Evolutionary conservation across 208 protist genomes (phyloP), one percentile per base, ranked within the genome.

Genomic region (Trypanosoma platydactyli): DNA sequence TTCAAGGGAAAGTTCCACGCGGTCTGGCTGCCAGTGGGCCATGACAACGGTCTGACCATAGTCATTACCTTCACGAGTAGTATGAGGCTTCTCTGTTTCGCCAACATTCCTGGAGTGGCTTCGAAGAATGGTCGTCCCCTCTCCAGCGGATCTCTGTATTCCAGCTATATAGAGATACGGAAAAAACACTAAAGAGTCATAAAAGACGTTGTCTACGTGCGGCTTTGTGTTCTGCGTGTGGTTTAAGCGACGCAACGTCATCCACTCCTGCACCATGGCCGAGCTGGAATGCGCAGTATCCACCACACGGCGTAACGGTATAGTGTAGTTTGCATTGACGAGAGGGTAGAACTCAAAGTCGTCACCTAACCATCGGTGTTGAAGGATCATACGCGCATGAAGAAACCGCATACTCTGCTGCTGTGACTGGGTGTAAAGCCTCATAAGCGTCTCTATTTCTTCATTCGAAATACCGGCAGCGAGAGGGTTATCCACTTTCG

Each of bases 331-430:
- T 67, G 54, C 9, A 7, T 30, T 22, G 12, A 79, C 46, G 7
- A 93, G 64, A 9, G 82, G 79, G 60, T 82, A 85, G 68, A 87
- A 93, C 74, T 93, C 87, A 73, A 79, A 93, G 68, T 89, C 51
- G 35, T 90, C 73, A 0, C 87, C 87, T 44, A 88, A 77, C 35
- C 74, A 72, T 40, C 77, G 75, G 40, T 84, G 71, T 35, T 41
- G 5, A n/a, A 71, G 64, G 24, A 81, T 68, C 15, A 87, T 45
- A 30, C 55, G 41, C 18, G 79, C 22, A 62, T 89, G 75, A 7
- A 64, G 55, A 6, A 84, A 2, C 15, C 80, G 70, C 53, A 73
- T 63, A 35, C 64, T 1, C 24, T 77, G 2, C 16, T 56, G 49
- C 18, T 70, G 45, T 38, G 69, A 24, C 13, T 53, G 46, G 1